Conservation (phyloP, 192 early-diverging fungal species). For the Rhizophagus sp. region DNA sequence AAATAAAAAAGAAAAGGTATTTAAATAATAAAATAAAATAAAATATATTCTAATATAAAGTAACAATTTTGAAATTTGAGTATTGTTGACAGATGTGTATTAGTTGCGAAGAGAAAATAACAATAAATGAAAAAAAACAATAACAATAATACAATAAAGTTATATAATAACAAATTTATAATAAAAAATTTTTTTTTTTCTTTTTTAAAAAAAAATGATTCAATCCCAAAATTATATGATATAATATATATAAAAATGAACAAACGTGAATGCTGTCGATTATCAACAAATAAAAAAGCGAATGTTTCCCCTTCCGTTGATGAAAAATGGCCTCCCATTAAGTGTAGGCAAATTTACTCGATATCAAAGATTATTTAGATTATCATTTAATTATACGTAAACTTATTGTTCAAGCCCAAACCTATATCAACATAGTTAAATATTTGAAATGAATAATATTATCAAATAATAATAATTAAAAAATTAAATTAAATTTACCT, state of each 20-base stretch:
- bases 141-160: not conserved
- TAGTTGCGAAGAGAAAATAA: not conserved
- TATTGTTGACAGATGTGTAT: not conserved
- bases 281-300: not conserved
- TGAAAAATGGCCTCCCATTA: too few species aligned
- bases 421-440: not conserved
- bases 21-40: not conserved
- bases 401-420: not conserved
- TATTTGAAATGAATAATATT: not conserved
- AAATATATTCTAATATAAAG: not conserved
- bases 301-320: too few species aligned
- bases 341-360: too few species aligned
- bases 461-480: not conserved
- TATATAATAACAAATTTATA: not conserved
- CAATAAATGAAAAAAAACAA: too few species aligned
- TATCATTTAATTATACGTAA: not conserved
- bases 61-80: too few species aligned
- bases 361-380: too few species aligned
- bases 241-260: too few species aligned
- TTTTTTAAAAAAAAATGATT: too few species aligned
- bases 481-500: conserved; percentile 64
- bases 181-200: too few species aligned
- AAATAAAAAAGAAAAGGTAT: not conserved
- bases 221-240: too few species aligned
- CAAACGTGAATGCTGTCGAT: not conserved